Conservation (phyloP, 192 early-diverging fungal genomes). For the Mortierella claussenii region DNA sequence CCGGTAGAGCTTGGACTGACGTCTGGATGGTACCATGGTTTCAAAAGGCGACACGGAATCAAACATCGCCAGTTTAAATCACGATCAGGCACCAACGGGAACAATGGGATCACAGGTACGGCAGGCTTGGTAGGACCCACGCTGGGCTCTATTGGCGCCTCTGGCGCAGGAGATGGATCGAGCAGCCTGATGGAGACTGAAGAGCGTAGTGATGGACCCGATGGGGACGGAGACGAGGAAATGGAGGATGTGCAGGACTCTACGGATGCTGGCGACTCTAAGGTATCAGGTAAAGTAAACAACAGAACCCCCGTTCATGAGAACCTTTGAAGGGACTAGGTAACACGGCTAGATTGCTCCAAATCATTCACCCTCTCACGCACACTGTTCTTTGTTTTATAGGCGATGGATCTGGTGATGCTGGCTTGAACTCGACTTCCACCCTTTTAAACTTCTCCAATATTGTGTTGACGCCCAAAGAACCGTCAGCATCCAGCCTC, state of each 20-base stretch:
- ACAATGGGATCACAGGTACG: background rate
- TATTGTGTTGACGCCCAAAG: slow-evolving; percentile 20
- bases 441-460: slow-evolving; percentile 11
- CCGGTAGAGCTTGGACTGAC: slow-evolving; percentile 43
- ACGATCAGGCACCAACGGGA: slow-evolving; percentile 7
- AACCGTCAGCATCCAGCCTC: slow-evolving; percentile 17
- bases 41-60: slow-evolving; percentile 52
- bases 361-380: too few relatives aligned
- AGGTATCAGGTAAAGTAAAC: slow-evolving; percentile 8
- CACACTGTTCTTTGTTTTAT: background rate
- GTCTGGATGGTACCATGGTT: slow-evolving; percentile 53
- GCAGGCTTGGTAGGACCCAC: slow-evolving; percentile 8
- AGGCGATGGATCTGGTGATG: slow-evolving; percentile 13
- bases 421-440: background rate
- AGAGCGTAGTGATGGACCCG: slow-evolving; percentile 32
- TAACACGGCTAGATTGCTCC: too few relatives aligned
- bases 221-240: slow-evolving; percentile 43
- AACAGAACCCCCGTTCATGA: too few relatives aligned
- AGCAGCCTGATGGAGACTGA: slow-evolving; percentile 9
- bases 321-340: too few relatives aligned
- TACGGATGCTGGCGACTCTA: slow-evolving; percentile 1
- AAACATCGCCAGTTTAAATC: slow-evolving; percentile 52
- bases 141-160: slow-evolving; percentile 1
- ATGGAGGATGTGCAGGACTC: slow-evolving; percentile 48
- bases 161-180: background rate